These are phyloP conservation scores for Talaromyces thailandensis DNA, from an alignment of 495 filamentous ascomycete species.

Conservation along the genomic window DNA sequence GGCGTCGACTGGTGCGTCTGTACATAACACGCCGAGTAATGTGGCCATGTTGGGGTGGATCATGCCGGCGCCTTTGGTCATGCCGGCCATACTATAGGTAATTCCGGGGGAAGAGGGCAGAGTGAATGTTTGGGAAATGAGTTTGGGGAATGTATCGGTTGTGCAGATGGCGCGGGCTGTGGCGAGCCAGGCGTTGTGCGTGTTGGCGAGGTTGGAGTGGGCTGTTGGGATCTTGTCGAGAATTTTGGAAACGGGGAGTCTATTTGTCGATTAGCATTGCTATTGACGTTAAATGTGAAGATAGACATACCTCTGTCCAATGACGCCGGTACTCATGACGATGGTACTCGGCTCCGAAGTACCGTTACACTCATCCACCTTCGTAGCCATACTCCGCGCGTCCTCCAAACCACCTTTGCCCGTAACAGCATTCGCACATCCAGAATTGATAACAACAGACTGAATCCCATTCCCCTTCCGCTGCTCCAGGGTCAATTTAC, in stretches of 20 bases:
- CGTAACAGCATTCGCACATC: constrained; percentile 96
- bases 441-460: constrained; percentile 86
- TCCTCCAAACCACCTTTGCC: constrained; percentile 87
- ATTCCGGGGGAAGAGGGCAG: constrained; percentile 69
- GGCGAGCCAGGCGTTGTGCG: constrained; percentile 77
- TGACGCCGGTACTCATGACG: constrained; percentile 98
- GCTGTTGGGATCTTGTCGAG: constrained; percentile 70
- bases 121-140: constrained; percentile 73
- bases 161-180: constrained; percentile 94
- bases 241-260: constrained; percentile 88
- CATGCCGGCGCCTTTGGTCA: constrained; percentile 99
- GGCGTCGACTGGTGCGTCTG: constrained; percentile 76
- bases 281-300: too few species aligned
- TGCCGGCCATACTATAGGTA: constrained; percentile 79
- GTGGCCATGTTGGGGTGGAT: constrained; percentile 99
- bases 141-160: constrained; percentile 98
- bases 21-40: constrained; percentile 85
- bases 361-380: constrained; percentile 60
- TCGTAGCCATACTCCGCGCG: constrained; percentile 71
- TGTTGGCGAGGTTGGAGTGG: constrained; percentile 54
- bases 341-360: constrained; percentile 61
- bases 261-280: constrained; percentile 12
- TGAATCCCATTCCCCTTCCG: constrained; percentile 62
- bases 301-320: constrained; percentile 66
- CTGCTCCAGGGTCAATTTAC: constrained; percentile 56